Conservation (phyloP, 768 basidiomycete species). For the Tricholoma furcatifolium region DNA sequence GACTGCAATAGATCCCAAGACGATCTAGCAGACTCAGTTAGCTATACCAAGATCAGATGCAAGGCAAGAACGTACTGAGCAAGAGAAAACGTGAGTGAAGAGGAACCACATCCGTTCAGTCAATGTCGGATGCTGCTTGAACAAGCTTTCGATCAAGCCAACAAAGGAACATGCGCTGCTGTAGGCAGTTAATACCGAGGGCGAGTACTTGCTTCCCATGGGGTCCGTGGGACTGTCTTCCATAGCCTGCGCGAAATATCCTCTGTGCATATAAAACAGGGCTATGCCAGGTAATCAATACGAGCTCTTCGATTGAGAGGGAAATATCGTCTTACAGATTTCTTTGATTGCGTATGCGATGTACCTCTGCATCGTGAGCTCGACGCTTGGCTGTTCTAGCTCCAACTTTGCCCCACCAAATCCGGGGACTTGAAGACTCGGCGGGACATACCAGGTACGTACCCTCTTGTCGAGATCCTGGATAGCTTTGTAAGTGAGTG, state of each 20-base stretch:
- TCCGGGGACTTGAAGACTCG: constrained; percentile 62
- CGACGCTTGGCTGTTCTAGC: constrained; percentile 46
- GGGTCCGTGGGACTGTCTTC: constrained; percentile 63
- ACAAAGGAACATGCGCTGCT: constrained; percentile 69
- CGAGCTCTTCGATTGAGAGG: constrained; percentile 57
- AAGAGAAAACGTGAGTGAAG: constrained; percentile 72
- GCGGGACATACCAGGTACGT: constrained; percentile 60
- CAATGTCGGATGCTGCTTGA: constrained; percentile 62
- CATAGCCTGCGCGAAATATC: constrained; percentile 70
- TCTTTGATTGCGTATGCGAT: constrained; percentile 67
- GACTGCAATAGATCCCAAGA: constrained; percentile 65
- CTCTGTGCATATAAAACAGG: constrained; percentile 72
- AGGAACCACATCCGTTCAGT: constrained; percentile 74
- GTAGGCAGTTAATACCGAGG: constrained; percentile 68
- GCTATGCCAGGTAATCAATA: constrained; percentile 35
- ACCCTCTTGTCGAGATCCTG: constrained; percentile 68
- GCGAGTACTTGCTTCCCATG: constrained; percentile 67
- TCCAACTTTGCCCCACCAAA: constrained; percentile 52
- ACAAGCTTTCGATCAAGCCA: constrained; percentile 60
- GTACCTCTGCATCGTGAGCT: constrained; percentile 68
- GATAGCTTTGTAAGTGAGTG: constrained; percentile 59
- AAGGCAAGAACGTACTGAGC: constrained; percentile 44
- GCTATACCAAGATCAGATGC: not conserved
- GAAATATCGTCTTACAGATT: constrained; percentile 43
- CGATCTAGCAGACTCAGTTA: constrained; percentile 44